Conservation (phyloP, 768 basidiomycete species). For the Coprinopsis strossmayeri region DNA sequence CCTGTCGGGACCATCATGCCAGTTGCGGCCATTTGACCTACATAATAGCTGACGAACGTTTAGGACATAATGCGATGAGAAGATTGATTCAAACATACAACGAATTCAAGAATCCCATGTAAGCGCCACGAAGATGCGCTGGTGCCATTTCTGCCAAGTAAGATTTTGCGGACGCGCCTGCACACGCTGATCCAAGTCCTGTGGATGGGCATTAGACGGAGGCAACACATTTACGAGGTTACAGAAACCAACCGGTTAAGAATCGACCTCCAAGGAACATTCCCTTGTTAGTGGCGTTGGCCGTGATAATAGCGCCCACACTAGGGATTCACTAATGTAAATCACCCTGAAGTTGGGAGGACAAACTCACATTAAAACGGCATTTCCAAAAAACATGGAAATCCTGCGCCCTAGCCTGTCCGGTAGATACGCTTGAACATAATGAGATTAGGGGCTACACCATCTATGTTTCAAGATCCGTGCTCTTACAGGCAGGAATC, state of each 20-base stretch:
- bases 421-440: slow-evolving; percentile 33
- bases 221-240: background rate
- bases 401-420: slow-evolving; percentile 44
- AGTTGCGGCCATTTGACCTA: slow-evolving; percentile 48
- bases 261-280: slow-evolving; percentile 45
- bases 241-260: slow-evolving; percentile 33
- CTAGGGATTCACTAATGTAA: slow-evolving; percentile 18
- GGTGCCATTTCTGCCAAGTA: slow-evolving; percentile 46
- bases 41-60: slow-evolving; percentile 37
- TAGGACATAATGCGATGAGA: background rate
- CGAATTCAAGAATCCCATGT: slow-evolving; percentile 45
- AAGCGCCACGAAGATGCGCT: slow-evolving; percentile 41
- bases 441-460: background rate
- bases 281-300: slow-evolving; percentile 35
- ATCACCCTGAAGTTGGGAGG: background rate
- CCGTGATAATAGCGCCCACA: slow-evolving; percentile 41
- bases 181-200: slow-evolving; percentile 38
- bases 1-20: slow-evolving; percentile 52
- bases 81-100: slow-evolving; percentile 26
- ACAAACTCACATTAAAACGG: slow-evolving; percentile 33
- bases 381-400: slow-evolving; percentile 44
- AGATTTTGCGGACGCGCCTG: slow-evolving; percentile 43
- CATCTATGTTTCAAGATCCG: slow-evolving; percentile 1
- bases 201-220: background rate
- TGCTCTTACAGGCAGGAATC: slow-evolving; percentile 34